Evolutionary conservation across 2,329 filamentous ascomycete genomes (phyloP), one percentile per base, ranked within the genome.

Genomic region (Pseudogymnoascus sp.): DNA sequence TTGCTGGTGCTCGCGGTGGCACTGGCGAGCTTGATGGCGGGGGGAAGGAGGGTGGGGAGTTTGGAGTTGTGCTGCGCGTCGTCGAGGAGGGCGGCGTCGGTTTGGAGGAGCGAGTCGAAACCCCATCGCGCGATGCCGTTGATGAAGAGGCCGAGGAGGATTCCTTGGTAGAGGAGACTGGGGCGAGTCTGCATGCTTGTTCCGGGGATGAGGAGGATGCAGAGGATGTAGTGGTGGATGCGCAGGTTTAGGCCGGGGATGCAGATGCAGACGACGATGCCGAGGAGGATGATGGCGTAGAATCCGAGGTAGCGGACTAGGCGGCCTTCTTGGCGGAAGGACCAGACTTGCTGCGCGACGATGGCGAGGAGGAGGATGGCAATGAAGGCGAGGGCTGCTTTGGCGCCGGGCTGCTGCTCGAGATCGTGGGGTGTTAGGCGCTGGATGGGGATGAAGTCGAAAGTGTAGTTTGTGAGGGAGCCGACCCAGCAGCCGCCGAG

Each of bases 81-180:
- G n/a, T 85, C 86, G 62, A 86, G 86, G 23, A 99, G 77, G 0
- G 87, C 86, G 0, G 76, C 82, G 0, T 90, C 85, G 0, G 95
- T 97, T 76, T 99, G 88, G 15, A 99, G 82, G 56, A 99, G 85
- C 0, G 89, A 83, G 66, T 91, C 93, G 74, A 96, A 99, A 0
- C 93, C 93, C 95, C 95, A 97, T 46, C 93, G 84, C 3, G 93
- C 93, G 65, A 96, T 86, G 61, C 95, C 93, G 73, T 97, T 97
- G 77, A 97, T 88, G 75, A 97, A 97, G 0, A 97, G 82, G 0
- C 95, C 95, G 7, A 97, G 78, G 0, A 99, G 80, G 1, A 99
- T 79, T 10, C 95, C 95, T 74, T 97, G 93, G 71, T 95, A 97
- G 1, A 96, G 75, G 7, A 97, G 79, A 0, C 88, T 88, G 0